Conservation (phyloP, 148 eudicot species). For the Silene conica region DNA sequence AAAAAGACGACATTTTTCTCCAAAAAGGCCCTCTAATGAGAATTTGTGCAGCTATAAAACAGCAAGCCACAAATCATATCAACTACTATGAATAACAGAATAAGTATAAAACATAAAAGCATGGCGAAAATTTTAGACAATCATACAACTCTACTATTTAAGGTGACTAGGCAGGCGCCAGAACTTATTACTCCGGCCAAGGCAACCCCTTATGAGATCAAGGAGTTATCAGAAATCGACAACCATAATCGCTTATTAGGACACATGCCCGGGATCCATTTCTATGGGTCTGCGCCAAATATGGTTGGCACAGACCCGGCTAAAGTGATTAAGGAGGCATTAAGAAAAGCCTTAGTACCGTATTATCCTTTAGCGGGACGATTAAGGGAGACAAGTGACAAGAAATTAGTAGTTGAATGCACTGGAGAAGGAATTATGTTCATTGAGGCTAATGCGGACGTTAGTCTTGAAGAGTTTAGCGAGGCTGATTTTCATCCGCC, state of each 20-base stretch:
- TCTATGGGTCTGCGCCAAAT: conserved; percentile 19
- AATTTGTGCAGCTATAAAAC: no score
- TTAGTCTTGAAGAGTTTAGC: conserved; percentile 20
- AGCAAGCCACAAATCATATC: no score
- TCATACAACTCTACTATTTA: conserved; percentile 20
- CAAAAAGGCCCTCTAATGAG: no score
- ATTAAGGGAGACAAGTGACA: conserved; percentile 20
- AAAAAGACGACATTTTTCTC: no score
- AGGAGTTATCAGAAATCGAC: conserved; percentile 33
- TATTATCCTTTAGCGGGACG: conserved; percentile 38
- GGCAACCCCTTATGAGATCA: conserved; percentile 30
- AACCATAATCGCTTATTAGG: conserved; percentile 32
- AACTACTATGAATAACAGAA: no score
- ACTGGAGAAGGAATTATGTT: conserved; percentile 21
- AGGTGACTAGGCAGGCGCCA: conserved; percentile 21
- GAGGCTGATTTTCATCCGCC: conserved; percentile 17
- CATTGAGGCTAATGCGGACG: conserved; percentile 25
- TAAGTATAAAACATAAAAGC: neutral
- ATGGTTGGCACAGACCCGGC: conserved; percentile 19
- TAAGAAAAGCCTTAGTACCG: conserved; percentile 29
- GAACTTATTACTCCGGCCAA: conserved; percentile 25
- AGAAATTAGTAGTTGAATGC: conserved; percentile 31
- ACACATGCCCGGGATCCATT: conserved; percentile 27
- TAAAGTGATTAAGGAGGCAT: conserved; percentile 30
- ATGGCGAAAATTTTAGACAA: neutral